Percentiles rank a stretch among this genome's conserved stretches.
Evolutionary conservation across 2,329 filamentous ascomycete genomes (phyloP).

Genomic region (Verticillium longisporum): DNA sequence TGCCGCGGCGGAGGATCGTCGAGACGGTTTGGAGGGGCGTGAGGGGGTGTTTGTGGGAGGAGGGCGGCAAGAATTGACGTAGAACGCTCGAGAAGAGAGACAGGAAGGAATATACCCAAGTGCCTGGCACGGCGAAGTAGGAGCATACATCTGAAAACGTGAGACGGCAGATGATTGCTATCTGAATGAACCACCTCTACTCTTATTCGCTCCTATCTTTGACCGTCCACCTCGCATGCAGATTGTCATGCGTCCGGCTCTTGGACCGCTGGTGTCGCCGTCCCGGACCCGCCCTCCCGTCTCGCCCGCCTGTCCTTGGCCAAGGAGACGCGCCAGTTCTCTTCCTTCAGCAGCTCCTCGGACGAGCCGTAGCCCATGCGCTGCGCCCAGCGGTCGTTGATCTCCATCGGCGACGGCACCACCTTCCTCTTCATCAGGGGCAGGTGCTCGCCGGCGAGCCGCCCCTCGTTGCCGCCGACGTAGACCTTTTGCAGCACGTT

Average conservation of each 20-base stretch:
- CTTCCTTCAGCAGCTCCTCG: slow-evolving; percentile 35
- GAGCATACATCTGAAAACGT: no score
- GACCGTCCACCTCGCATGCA: neutral
- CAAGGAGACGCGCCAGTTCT: slow-evolving; percentile 8
- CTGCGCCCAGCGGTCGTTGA: slow-evolving; percentile 56
- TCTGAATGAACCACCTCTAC: neutral
- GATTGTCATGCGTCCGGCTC: neutral
- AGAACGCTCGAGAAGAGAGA: neutral
- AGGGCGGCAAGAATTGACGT: slow-evolving; percentile 7
- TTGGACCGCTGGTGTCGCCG: neutral
- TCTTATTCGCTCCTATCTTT: no score
- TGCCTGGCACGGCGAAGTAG: neutral
- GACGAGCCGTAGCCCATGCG: slow-evolving; percentile 49
- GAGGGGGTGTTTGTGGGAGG: slow-evolving; percentile 73
- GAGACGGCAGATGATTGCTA: neutral
- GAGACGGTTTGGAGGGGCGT: slow-evolving; percentile 88
- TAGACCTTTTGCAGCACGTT: slow-evolving; percentile 31
- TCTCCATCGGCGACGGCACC: slow-evolving; percentile 43
- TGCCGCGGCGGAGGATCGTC: slow-evolving; percentile 68
- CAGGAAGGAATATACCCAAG: neutral
- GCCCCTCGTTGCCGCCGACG: slow-evolving; percentile 47
- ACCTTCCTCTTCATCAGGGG: slow-evolving; percentile 45
- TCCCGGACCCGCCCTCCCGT: neutral
- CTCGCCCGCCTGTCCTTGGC: slow-evolving; percentile 3
- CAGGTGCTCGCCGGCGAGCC: slow-evolving; percentile 45